Conservation (phyloP, 2,329 filamentous ascomycete genomes). For the Basipetospora chlamydospora region DNA sequence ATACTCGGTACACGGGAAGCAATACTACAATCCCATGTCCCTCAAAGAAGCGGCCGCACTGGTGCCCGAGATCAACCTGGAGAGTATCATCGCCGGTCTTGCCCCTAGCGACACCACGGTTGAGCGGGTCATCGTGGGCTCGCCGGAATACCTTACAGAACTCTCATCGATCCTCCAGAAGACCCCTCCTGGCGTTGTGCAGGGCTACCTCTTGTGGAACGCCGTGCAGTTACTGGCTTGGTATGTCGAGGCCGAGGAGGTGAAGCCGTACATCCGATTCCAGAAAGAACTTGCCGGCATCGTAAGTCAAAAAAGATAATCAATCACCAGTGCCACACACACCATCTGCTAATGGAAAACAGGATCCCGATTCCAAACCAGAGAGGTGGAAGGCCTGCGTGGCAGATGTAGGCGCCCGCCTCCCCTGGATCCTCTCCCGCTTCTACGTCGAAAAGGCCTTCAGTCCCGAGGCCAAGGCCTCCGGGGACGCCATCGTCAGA, state of each 20-base stretch:
- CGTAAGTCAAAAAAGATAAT: conserved; percentile 15
- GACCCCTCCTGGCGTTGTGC: conserved; percentile 38
- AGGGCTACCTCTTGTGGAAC: conserved; percentile 52
- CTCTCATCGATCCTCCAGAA: conserved; percentile 39
- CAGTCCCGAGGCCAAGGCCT: conserved; percentile 47
- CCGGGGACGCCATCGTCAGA: conserved; percentile 54
- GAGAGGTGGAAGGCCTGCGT: conserved; percentile 57
- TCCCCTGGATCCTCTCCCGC: conserved; percentile 55
- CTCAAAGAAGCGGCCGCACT: conserved; percentile 37
- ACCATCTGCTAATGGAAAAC: not conserved
- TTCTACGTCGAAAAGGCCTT: conserved; percentile 60
- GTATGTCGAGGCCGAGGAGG: conserved; percentile 41
- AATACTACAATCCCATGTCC: conserved; percentile 51
- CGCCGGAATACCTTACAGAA: conserved; percentile 44
- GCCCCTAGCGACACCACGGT: conserved; percentile 33
- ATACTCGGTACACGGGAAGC: conserved; percentile 15
- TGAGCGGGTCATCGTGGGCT: conserved; percentile 41
- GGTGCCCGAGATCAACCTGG: conserved; percentile 19
- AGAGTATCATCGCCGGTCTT: conserved; percentile 16
- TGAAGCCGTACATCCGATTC: conserved; percentile 46
- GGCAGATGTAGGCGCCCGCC: conserved; percentile 35
- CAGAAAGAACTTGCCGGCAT: conserved; percentile 43
- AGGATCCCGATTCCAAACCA: conserved; percentile 43
- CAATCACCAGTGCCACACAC: conserved; percentile 8
- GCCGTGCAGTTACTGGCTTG: conserved; percentile 36